phyloP scores from a whole-genome alignment of 805 yeast species.

The Candida nonsorbophila region DNA sequence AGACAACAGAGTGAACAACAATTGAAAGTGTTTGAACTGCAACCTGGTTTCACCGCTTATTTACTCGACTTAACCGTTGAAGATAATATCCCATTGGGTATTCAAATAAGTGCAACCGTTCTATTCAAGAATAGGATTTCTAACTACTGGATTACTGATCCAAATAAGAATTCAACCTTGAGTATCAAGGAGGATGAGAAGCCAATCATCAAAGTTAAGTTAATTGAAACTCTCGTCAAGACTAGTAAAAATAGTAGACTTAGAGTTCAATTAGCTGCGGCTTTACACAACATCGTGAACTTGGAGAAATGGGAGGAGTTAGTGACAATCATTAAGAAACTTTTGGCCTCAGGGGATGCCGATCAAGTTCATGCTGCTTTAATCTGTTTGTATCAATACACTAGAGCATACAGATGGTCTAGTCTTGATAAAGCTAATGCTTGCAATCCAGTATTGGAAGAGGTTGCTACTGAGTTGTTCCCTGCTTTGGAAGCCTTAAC shows the following conservation, averaged over 20 bases:
- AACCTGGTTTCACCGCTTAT: conserved; percentile 54
- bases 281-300: conserved; percentile 49
- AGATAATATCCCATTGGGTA: conserved; percentile 27
- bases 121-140: conserved; percentile 38
- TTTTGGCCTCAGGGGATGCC: conserved; percentile 23
- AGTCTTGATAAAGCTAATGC: conserved; percentile 39
- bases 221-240: conserved; percentile 37
- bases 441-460: conserved; percentile 36
- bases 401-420: conserved; percentile 36
- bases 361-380: conserved; percentile 37
- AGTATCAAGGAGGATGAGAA: conserved; percentile 30
- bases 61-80: conserved; percentile 48
- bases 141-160: conserved; percentile 34
- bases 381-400: conserved; percentile 35
- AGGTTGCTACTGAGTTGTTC: conserved; percentile 27
- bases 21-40: conserved; percentile 46
- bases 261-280: conserved; percentile 52
- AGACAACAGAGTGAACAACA: conserved; percentile 53
- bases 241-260: conserved; percentile 30
- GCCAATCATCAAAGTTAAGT: conserved; percentile 36
- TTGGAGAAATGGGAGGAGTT: conserved; percentile 43
- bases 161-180: conserved; percentile 13
- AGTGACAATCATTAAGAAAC: conserved; percentile 30
- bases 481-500: conserved; percentile 31
- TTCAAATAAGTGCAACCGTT: conserved; percentile 39